Conservation (phyloP, 2,329 filamentous ascomycete genomes). For the Penicillium sp. region DNA sequence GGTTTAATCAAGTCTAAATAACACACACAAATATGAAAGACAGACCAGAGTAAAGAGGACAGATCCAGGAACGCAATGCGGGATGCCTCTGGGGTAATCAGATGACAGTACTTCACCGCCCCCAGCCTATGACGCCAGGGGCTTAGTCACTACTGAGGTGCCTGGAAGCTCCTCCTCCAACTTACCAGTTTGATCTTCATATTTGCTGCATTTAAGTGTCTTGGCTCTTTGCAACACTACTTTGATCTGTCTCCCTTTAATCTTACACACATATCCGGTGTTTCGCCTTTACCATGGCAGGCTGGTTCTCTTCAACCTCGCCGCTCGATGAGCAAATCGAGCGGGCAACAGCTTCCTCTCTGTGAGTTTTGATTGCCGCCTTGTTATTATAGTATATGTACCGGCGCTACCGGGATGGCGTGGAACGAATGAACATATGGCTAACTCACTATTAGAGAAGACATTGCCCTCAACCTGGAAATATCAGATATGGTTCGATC, state of each 20-base stretch:
- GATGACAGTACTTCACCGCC: conserved; percentile 33
- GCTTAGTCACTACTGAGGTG: conserved; percentile 25
- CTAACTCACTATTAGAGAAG: conserved; percentile 61
- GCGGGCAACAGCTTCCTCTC: conserved; percentile 86
- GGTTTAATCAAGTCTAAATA: neutral
- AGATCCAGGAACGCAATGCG: conserved; percentile 19
- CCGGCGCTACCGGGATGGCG: too few species aligned
- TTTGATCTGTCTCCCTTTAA: conserved; percentile 8
- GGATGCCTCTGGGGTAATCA: conserved; percentile 23
- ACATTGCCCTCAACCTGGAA: conserved; percentile 95
- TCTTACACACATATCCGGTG: neutral
- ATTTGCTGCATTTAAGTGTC: conserved; percentile 2
- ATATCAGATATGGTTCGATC: conserved; percentile 97
- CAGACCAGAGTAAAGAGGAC: conserved; percentile 8
- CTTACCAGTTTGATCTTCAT: conserved; percentile 14
- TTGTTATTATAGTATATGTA: conserved; percentile 6
- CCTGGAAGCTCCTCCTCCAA: conserved; percentile 19
- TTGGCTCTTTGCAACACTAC: conserved; percentile 34
- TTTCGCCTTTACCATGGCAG: conserved; percentile 69
- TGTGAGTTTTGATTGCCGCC: conserved; percentile 57
- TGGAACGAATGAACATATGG: neutral
- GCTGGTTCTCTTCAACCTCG: conserved; percentile 92
- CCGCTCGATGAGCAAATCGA: conserved; percentile 97
- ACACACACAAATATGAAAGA: conserved; percentile 7
- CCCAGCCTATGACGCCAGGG: conserved; percentile 36